These are phyloP conservation scores for Colletotrichum costaricense DNA, from an alignment of 2,329 filamentous ascomycete genomes.

Conservation along the genomic window DNA sequence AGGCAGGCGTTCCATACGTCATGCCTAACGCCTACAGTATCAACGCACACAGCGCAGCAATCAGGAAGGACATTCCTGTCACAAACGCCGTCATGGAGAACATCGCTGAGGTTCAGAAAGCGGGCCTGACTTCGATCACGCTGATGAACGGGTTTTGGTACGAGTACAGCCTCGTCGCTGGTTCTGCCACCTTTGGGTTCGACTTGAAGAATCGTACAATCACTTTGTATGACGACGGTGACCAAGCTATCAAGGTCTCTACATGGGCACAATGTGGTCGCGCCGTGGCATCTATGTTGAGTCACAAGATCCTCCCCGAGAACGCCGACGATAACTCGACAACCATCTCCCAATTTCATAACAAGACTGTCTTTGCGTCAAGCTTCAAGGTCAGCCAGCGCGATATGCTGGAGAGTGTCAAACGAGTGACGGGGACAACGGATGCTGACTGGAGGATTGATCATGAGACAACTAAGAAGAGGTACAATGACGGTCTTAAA, in stretches of 20 bases:
- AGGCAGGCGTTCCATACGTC: constrained; percentile 61
- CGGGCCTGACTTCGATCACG: constrained; percentile 40
- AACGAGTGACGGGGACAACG: constrained; percentile 66
- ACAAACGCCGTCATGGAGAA: constrained; percentile 45
- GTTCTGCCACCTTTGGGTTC: constrained; percentile 56
- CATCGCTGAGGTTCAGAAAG: constrained; percentile 3
- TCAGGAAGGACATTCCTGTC: constrained; percentile 45
- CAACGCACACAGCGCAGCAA: constrained; percentile 23
- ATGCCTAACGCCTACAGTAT: constrained; percentile 60
- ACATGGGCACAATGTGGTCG: constrained; percentile 70
- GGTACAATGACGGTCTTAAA: constrained; percentile 60
- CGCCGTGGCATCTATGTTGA: constrained; percentile 48
- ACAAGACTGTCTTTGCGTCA: constrained; percentile 61
- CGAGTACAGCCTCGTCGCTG: constrained; percentile 57
- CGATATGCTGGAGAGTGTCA: constrained; percentile 72
- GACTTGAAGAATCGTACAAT: constrained; percentile 55
- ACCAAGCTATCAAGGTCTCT: constrained; percentile 64
- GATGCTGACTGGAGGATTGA: constrained; percentile 65
- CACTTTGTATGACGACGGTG: constrained; percentile 64
- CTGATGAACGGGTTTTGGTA: constrained; percentile 64
- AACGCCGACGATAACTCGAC: constrained; percentile 16
- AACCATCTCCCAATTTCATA: constrained; percentile 44
- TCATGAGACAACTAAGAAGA: constrained; percentile 53
- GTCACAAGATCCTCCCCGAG: constrained; percentile 41
- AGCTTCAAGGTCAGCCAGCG: constrained; percentile 71